Base-by-base conservation (phyloP, 2,329 filamentous ascomycete species). In the Aspergillus sergii region DNA sequence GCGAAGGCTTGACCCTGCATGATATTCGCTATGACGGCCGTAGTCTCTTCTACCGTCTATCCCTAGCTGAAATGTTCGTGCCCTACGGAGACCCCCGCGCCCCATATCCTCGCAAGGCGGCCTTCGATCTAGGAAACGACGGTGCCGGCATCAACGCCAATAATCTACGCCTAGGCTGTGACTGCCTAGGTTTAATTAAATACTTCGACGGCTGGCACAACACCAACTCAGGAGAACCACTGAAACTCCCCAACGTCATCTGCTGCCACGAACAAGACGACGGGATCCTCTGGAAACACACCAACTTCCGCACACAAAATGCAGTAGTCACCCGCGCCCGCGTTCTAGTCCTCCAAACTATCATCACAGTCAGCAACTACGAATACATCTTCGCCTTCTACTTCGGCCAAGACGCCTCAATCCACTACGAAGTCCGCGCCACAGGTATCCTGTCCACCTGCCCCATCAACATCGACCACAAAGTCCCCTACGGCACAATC, bases 391-490 rank as follows among this genome's bases (percentile, higher is more conserved):
- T 82, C 60, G 76, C 75, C 5, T 82, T 78, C 58, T 70, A 79
- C 23, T 82, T 82, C 59, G 65, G 74, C 7, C 76, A 81, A 58
- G 79, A 78, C 45, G 80, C 76, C 9, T 73, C 73, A 1, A 75
- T 83, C 36, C 65, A 75, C 34, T 80, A 79, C 59, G 79, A 81
- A 60, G 76, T 81, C 4, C 77, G 79, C 12, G 81, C 80, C 0
- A 82, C 80, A 0, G 81, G 88, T 0, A 82, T 82, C 26, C 63
- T 82, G 6, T 80, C 78, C 0, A 81, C 79, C 0, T 66, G 66
- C 0, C 77, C 78, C 1, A 80, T 80, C 43, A 72, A 75, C 30
- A 63, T 73, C 2, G 73, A 66, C 1, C 75, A 77, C 23, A 66
- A 72, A 30, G 74, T 76, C 6, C 69, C 74, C 6, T 81, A 73